Evolutionary conservation across 1,139 yeast species (phyloP), one percentile per base, ranked within the genome.

Genomic region (Hansenula anomala): DNA sequence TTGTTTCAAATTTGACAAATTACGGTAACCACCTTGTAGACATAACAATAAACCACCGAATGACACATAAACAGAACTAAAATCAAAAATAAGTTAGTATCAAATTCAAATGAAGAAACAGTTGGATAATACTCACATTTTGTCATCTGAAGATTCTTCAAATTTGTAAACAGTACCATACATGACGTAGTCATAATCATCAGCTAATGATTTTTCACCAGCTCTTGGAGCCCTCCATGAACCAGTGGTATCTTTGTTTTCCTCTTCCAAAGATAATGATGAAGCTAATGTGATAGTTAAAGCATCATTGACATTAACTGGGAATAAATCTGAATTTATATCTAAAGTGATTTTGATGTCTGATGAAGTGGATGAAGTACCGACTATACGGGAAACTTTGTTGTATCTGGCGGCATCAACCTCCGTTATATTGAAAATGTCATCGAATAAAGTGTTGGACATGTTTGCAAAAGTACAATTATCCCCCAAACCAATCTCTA

Each of bases 151-250:
- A 48, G 83, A 80, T 65, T 92, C 98, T 61, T 92, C 97, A 59
- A 94, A 92, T 63, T 92, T 89, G 71, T 94, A 94, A 36, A 94
- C 95, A 14, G 97, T 90, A 43, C 99, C 99, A 62, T 90, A 83
- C 97, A 92, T 92, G 52, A 92, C 97, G 56, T 94, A 94, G 60
- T 94, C 98, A 66, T 89, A 92, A 58, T 92, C 97, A 59, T 92
- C 97, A 44, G 97, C 96, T 57, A 92, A 72, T 2, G 94, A 78
- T 54, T 83, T 75, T 52, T 89, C 96, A 43, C 81, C 86, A 13
- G 84, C 74, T 61, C 77, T 85, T 32, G 96, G 95, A 4, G 92
- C 90, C 67, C 97, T 81, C 97, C 97, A 92, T 15, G 88, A 80
- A 34, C 82, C 71, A 15, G 82, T 69, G 40, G 73, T 73, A 18